Evolutionary conservation across 2,329 filamentous ascomycete species (phyloP), one percentile per base, ranked within the genome.

Genomic region (Ascochyta koolunga): DNA sequence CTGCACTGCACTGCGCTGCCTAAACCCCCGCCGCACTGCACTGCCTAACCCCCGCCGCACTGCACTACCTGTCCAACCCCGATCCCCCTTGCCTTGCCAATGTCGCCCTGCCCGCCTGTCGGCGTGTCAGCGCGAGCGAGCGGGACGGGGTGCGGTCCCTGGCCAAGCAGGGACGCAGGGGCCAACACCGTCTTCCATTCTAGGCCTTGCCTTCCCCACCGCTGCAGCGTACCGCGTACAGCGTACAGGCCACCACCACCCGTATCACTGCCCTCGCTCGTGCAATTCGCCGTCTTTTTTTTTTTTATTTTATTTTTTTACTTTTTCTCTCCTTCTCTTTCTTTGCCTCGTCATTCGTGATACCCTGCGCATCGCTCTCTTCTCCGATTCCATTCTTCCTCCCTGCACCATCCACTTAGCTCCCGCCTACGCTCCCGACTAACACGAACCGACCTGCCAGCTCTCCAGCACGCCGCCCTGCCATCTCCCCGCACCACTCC

Each of bases 401-500:
- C 44, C 36, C 38, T 47, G 41, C 22, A 24, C 22, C 22, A 24
- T 13, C 53, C 59, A 59, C 48, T 46, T 45, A 47, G 51, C 50
- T 49, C 60, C 38, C 53, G 47, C 44, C 22, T 50, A 55, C 56
- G 10, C 31, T 52, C 55, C 65, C 69, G 65, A 72, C 65, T 65
- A 62, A 64, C 57, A 72, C 65, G 65, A 62, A 64, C 57, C 60
- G 44, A 24, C 54, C 16, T 49, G 7, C 15, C 56, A 76, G 70
- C 59, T 54, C 67, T 42, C 68, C 72, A 45, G 62, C 59, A 37
- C 64, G 61, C 35, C 64, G 73, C 27, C 76, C 76, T 21, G 67
- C 74, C 61, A 75, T 79, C 54, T 78, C 79, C 56, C 75, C 79
- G 48, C 79, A 79, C 59, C 71, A 77, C 32, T 81, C 79, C n/a